Base-by-base conservation (phyloP, 75 land plant genomes). In the Ceratopteris richardii region DNA sequence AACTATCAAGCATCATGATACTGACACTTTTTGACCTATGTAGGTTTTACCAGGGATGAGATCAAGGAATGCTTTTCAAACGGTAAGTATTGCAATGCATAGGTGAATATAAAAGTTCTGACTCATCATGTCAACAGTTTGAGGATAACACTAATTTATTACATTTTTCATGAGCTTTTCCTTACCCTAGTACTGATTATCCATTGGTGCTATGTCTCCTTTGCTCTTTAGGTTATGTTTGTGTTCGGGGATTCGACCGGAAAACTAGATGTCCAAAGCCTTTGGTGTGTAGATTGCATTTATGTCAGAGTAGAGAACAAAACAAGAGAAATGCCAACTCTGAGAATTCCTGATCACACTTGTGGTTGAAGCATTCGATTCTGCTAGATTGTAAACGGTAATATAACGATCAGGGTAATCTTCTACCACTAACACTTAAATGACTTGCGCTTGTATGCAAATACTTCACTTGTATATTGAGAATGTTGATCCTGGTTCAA, bases 171-270 rank as follows among this genome's bases (percentile, higher is more conserved):
- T 46, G 4, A 46, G 18, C n/a, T n/a, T n/a, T n/a, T 46, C 2
- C 4, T n/a, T 18, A 46, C 18, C 2, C 50, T 18, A 18, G 50
- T 3, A 46, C 14, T 46, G 50, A 46, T 33, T n/a, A n/a, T n/a
- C n/a, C n/a, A n/a, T n/a, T n/a, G n/a, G 37, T 4, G 9, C 50
- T 46, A 2, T 46, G 14, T 46, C 22, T 46, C 17, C 12, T 46
- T 46, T 4, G 50, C 18, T 46, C 50, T 18, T 17, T 66, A 84
- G 87, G 87, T 1, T 84, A 73, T 77, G 75, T 84, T 46, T 84
- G 87, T 62, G 81, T 84, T 29, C 69, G 87, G 41, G 87, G 84
- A 59, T 80, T 84, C 28, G 81, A 84, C 46, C 68, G 63, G 1
- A 51, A 30, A 19, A 51, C 69, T 27, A 66, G 83, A 16, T 72